Base-by-base conservation (phyloP, 352 stramenopile genomes). In the Globisporangium cederbergense region DNA sequence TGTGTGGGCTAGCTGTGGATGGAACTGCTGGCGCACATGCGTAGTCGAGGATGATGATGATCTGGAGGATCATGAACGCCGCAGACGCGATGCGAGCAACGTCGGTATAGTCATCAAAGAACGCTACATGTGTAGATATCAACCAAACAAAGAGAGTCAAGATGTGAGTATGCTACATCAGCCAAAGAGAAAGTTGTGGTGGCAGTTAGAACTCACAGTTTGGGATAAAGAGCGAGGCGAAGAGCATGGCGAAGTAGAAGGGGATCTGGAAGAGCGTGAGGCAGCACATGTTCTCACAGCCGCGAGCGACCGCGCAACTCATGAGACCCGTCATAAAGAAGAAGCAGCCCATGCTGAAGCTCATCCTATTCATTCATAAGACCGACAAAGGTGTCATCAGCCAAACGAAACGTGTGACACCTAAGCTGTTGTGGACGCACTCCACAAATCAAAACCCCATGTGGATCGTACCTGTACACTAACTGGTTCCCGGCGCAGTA, bases 21-120 rank as follows among this genome's bases (percentile, higher is more conserved):
- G 13, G 14, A 32, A 5, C 13, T 45, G 42, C 28, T 1, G 5
- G 50, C 74, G 36, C 72, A 91, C 84, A 91, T 3, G 73, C 77
- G 30, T 74, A 90, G 67, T 93, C 84, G 56, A 93, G 64, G 66
- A 93, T 89, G 68, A 93, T 93, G 69, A 91, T 64, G 64, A 93
- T 88, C 71, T 93, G 84, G 32, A 93, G 59, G 46, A 91, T 77
- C 54, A 91, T 81, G 60, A 93, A 93, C 11, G 77, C 64, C 1
- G 77, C 76, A 40, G 81, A 91, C 7, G 76, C 67, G 36, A 93
- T 64, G 4, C 81, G 81, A 6, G 81, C 80, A 32, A 93, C 57
- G 51, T 80, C 79, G 13, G 75, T 75, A 58, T 90, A 93, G 14
- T 71, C 74, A 11, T 89, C 73, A 53, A 90, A 93, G 64, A 91